Evolutionary conservation across 345 rosid species (phyloP), one percentile per base, ranked within the genome.

Genomic region (Salix exigua): DNA sequence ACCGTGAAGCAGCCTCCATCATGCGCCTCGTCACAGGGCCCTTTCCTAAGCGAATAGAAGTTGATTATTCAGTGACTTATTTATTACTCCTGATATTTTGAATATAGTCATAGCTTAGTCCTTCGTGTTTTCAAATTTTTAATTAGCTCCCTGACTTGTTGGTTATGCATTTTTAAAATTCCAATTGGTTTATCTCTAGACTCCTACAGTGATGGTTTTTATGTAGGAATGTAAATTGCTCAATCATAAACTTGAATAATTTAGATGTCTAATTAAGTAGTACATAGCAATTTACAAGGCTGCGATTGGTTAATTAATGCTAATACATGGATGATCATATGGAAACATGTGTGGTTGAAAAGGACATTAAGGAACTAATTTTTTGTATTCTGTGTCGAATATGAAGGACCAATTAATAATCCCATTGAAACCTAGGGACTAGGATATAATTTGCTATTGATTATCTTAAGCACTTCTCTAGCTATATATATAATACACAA

Each of bases 1-100:
- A 72, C 63, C 77, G 67, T 66, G 26, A 55, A 63, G 21, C 72
- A 63, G 16, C 72, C 63, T 53, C 72, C 28, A 58, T 58, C 62
- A 35, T 70, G 65, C 68, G 65, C 68, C 79, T 72, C 71, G 79
- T 80, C 58, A 71, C 68, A 23, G 35, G 62, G 14, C 2, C 71
- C 66, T 67, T 38, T 75, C 35, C 23, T 40, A 18, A 1, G 7
- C 7, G 61, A 58, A 51, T 6, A 19, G 3, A 6, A 1, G 23
- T 7, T 19, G 10, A 19, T 19, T 51, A 0, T 4, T 51, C 3
- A 6, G 58, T 7, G 10, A 7, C 2, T 18, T 51, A 1, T 18
- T 21, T 18, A 6, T 51, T 2, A 51, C 23, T 19, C n/a, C n/a
- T 21, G 21, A 0, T 6, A 7, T 19, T 19, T 19, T 51, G 2